phyloP scores from a whole-genome alignment of 805 yeast species.

The Wickerhamomyces silvicola region DNA sequence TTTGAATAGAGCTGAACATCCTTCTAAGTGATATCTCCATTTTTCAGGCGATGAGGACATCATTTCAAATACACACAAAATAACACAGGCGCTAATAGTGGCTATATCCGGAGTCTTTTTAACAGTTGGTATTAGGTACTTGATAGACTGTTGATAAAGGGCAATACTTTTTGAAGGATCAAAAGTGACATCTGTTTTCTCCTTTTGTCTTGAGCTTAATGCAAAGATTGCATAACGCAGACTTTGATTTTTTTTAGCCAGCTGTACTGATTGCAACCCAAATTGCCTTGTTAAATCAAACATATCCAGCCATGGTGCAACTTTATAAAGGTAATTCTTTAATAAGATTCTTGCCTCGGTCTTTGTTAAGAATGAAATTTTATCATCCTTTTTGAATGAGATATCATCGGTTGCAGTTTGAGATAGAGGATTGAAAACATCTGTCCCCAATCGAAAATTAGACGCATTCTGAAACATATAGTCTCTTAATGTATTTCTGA shows the following conservation, averaged over 20 bases:
- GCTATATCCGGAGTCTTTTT: slow-evolving; percentile 24
- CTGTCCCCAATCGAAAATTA: slow-evolving; percentile 8
- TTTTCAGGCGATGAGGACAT: slow-evolving; percentile 31
- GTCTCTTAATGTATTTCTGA: slow-evolving; percentile 31
- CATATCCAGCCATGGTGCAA: slow-evolving; percentile 36
- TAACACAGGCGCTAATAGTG: slow-evolving; percentile 31
- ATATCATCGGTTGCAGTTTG: background rate
- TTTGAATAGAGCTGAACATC: slow-evolving; percentile 31
- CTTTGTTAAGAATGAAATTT: slow-evolving; percentile 21
- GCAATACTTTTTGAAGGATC: slow-evolving; percentile 23
- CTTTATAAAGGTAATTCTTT: slow-evolving; percentile 30
- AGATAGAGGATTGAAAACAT: slow-evolving; percentile 5
- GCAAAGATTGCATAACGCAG: slow-evolving; percentile 27
- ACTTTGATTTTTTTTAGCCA: slow-evolving; percentile 33
- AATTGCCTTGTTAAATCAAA: slow-evolving; percentile 29
- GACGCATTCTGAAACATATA: slow-evolving; percentile 34
- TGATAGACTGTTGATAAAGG: slow-evolving; percentile 29
- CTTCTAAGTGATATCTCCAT: slow-evolving; percentile 35
- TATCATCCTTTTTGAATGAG: slow-evolving; percentile 1
- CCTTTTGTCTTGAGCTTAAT: slow-evolving; percentile 28
- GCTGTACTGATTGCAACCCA: slow-evolving; percentile 26
- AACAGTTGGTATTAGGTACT: slow-evolving; percentile 28
- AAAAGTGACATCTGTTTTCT: slow-evolving; percentile 22
- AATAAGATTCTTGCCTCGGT: slow-evolving; percentile 28
- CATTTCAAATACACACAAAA: slow-evolving; percentile 37